Evolutionary conservation across 352 stramenopile genomes (phyloP), one percentile per base, ranked within the genome.

Genomic region (Thraustochytrium sp.): DNA sequence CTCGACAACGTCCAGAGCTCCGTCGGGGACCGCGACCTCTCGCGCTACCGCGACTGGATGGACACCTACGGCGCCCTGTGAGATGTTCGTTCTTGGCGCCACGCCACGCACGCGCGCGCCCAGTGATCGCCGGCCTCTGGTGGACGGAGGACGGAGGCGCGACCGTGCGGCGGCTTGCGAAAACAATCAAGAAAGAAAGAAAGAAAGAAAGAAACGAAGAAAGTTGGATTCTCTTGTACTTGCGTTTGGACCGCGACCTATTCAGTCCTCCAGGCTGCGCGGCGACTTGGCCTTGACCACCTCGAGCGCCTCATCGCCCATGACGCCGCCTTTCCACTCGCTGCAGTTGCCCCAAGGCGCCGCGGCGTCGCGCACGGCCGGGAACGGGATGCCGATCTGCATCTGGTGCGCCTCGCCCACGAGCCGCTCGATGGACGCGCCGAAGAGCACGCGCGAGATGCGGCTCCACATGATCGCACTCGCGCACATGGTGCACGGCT

Each of bases 401-500:
- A 46, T 77, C 23, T 61, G 65, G 37, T 36, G 26, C 34, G 40
- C 65, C 42, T 77, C 65, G 16, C 11, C 29, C 1, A 77, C 56
- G 51, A 82, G 56, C 51, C 56, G 74, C 49, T 76, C 2, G 34
- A 82, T 78, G 18, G 53, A 23, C 21, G 90, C 90, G 16, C 89
- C 91, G 85, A 91, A 94, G 0, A 94, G 89, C 36, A 94, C 86
- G 18, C 86, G 73, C 44, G 87, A 84, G 13, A 93, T 84, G 3
- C 91, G 87, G 85, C 92, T 92, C 21, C 86, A 88, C 82, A 92
- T 87, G 56, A 88, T 87, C 2, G 90, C 89, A 34, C 88, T 85
- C 13, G 93, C 76, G 84, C 91, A 94, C 85, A 93, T 91, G n/a
- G 89, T 83, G 82, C 91, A 94, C 8, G 91, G 91, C 85, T 94